These are phyloP conservation scores for Desmodesmus armatus DNA, from an alignment of 139 green algal species.

Conservation along the genomic window DNA sequence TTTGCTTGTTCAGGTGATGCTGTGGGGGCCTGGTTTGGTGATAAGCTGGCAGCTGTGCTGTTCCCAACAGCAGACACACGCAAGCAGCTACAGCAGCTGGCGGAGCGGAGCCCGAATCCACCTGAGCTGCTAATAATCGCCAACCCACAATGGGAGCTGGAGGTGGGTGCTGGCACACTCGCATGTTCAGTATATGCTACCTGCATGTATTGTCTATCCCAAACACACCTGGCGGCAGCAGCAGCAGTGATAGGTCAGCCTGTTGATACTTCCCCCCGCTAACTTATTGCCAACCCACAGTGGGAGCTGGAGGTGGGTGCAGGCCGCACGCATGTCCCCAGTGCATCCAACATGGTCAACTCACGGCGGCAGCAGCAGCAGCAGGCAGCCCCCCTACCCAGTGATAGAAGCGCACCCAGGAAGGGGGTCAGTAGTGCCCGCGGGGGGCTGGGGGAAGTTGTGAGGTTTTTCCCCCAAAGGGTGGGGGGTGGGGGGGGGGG, in stretches of 20 bases:
- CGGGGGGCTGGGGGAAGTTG: too few relatives aligned
- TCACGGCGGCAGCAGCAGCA: too few relatives aligned
- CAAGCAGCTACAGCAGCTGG: slow-evolving; percentile 61
- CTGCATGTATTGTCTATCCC: slow-evolving; percentile 83
- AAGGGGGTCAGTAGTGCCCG: too few relatives aligned
- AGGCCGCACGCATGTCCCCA: too few relatives aligned
- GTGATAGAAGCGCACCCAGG: too few relatives aligned
- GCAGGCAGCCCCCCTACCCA: too few relatives aligned
- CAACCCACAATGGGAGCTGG: slow-evolving; percentile 68
- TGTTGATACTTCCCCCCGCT: slow-evolving; percentile 52
- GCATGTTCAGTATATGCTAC: too few relatives aligned
- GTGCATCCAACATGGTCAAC: slow-evolving; percentile 67
- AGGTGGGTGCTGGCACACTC: too few relatives aligned
- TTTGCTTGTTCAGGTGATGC: slow-evolving; percentile 72
- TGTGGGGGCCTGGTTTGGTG: slow-evolving; percentile 75
- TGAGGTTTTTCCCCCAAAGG: too few relatives aligned
- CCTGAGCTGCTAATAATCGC: slow-evolving; percentile 78
- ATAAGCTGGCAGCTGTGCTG: slow-evolving; percentile 74
- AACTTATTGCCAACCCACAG: slow-evolving; percentile 84
- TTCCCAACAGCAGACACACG: slow-evolving; percentile 84
- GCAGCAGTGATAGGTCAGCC: slow-evolving; percentile 53
- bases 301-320: slow-evolving; percentile 45
- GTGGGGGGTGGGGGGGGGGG: too few relatives aligned
- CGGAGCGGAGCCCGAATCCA: slow-evolving; percentile 40
- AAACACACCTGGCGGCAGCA: slow-evolving; percentile 69